These are phyloP conservation scores for Fomitopsis schrenkii DNA, from an alignment of 1,284 basidiomycete species.

Conservation along the genomic window DNA sequence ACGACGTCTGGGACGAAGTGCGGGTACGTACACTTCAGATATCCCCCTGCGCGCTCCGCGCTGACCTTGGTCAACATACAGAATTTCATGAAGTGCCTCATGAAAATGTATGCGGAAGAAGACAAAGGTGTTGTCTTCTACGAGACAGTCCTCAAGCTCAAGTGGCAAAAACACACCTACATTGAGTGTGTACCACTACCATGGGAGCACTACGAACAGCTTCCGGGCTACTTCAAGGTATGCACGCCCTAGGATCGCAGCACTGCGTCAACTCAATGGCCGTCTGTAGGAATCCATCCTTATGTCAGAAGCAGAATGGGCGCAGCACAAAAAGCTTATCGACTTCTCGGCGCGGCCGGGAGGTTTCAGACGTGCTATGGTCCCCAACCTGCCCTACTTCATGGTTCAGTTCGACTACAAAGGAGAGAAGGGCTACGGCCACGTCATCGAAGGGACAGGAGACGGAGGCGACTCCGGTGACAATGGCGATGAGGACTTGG, in stretches of 20 bases:
- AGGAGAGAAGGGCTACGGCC: slow-evolving; percentile 95
- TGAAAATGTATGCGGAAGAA: slow-evolving; percentile 89
- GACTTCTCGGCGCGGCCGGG: slow-evolving; percentile 87
- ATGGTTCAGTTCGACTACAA: slow-evolving; percentile 98
- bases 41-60: no score
- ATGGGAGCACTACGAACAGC: slow-evolving; percentile 76
- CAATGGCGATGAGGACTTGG: slow-evolving; percentile 53
- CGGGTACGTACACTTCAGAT: slow-evolving; percentile 49
- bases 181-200: slow-evolving; percentile 94
- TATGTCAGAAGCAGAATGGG: slow-evolving; percentile 92
- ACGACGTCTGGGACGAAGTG: slow-evolving; percentile 98
- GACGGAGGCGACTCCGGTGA: slow-evolving; percentile 63
- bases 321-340: slow-evolving; percentile 95
- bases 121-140: slow-evolving; percentile 92
- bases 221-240: slow-evolving; percentile 93
- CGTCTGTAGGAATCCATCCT: slow-evolving; percentile 80
- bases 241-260: slow-evolving; percentile 8
- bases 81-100: slow-evolving; percentile 99
- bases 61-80: slow-evolving; percentile 25
- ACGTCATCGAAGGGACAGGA: slow-evolving; percentile 89
- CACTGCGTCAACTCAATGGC: not conserved
- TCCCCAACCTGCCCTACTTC: slow-evolving; percentile 96
- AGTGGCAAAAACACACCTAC: slow-evolving; percentile 84
- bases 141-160: slow-evolving; percentile 86
- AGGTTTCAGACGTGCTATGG: slow-evolving; percentile 89